Evolutionary conservation across 176 grass and related monocot species (phyloP), one percentile per base, ranked within the genome.

Genomic region (Microstegium vimineum): DNA sequence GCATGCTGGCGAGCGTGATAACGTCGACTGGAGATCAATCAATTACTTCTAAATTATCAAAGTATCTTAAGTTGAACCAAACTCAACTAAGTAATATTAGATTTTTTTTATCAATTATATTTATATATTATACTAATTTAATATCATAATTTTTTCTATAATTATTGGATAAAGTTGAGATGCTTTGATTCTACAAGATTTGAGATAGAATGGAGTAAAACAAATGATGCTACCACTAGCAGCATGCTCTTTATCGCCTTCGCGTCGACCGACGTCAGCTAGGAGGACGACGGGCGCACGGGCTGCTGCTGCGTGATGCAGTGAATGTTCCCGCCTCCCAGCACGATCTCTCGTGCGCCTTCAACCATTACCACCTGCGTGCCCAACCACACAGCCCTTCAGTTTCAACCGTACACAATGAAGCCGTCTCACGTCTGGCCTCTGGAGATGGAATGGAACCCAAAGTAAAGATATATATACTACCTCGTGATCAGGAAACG

Each of bases 301-400:
- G 92, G 95, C 78, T 97, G 95, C 75, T 98, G 95, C 85, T 98
- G 95, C 52, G 92, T 97, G 80, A 94, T 92, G 90, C 92, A 97
- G 73, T 97, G 95, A 65, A 98, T 84, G 67, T 97, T 97, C 8
- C 95, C 95, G 36, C 95, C 95, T 85, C 86, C 95, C 60, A 97
- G 81, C 28, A 89, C 93, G 74, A 97, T 92, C 80, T 97, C 95
- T 26, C 95, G 92, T 1, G 71, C 86, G 75, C 92, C 92, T 85
- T 92, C 73, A 4, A 97, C 90, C 92, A 93, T 92, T 72, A 94
- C 88, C 76, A 98, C 92, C 95, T 98, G 76, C 15, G 52, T 23
- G 15, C 27, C 23, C 72, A 36, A 52, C 9, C 17, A 43, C 18
- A 38, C 32, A 56, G 18, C 18, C 52, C 10, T 27, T 61, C 57